Percentiles rank a stretch among this genome's conserved stretches.
phyloP scores from a whole-genome alignment of 78 protist species.

The Dictyostelium intermedium region DNA sequence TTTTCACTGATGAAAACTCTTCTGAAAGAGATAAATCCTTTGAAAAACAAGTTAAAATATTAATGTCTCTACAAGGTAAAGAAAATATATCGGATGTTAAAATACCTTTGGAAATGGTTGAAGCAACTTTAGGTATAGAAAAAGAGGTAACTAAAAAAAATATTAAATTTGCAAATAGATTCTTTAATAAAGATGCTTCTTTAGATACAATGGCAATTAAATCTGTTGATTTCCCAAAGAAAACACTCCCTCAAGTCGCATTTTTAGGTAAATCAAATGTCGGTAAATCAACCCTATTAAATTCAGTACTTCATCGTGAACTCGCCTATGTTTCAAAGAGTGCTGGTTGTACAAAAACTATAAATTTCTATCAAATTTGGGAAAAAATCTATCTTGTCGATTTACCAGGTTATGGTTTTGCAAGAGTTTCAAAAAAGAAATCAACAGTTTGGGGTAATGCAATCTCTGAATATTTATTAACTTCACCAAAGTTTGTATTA shows the following conservation, averaged over 20 bases:
- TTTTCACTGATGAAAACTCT: not conserved
- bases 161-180: slow-evolving; percentile 28
- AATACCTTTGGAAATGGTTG: slow-evolving; percentile 17
- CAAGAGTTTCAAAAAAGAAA: slow-evolving; percentile 51
- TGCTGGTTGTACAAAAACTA: slow-evolving; percentile 65
- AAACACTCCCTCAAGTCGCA: slow-evolving; percentile 64
- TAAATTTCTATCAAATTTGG: slow-evolving; percentile 68
- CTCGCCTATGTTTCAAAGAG: slow-evolving; percentile 50
- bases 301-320: slow-evolving; percentile 12
- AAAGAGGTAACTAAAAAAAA: not conserved
- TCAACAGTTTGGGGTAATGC: slow-evolving; percentile 62
- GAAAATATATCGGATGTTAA: not conserved
- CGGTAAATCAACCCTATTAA: slow-evolving; percentile 74
- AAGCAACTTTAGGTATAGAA: not conserved
- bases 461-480: slow-evolving; percentile 55
- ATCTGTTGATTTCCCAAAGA: slow-evolving; percentile 32
- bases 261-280: slow-evolving; percentile 73
- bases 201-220: slow-evolving; percentile 67
- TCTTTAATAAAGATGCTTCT: slow-evolving; percentile 9
- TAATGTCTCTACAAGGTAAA: slow-evolving; percentile 39
- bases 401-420: slow-evolving; percentile 75
- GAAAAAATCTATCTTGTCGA: slow-evolving; percentile 58
- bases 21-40: not conserved
- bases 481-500: slow-evolving; percentile 34
- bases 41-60: slow-evolving; percentile 20